Evolutionary conservation across 176 grass and related monocot genomes (phyloP), one percentile per base, ranked within the genome.

Genomic region (Musa acuminata): DNA sequence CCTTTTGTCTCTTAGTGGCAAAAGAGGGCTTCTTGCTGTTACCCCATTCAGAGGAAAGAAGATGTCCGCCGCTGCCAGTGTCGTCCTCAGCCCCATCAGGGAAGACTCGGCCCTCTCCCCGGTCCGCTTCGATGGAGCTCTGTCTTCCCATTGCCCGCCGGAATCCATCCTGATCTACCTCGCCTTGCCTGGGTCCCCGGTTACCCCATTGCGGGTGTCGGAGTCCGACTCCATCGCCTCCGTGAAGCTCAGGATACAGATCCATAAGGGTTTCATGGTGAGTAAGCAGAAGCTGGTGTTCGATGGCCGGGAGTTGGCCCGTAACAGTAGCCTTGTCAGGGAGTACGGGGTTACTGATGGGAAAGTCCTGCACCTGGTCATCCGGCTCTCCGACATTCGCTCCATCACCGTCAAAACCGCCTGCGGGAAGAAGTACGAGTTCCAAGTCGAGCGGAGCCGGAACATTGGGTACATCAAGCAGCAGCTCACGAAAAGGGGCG

Each of bases 221-320:
- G 91, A 84, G 29, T 65, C 83, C 0, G 91, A 95, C 23, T 95
- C 91, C 27, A 86, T 95, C 23, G 87, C 85, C 53, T 87, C 83
- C 0, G 91, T 95, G 23, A 95, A 95, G 87, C 83, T 90, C 69
- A 85, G 80, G 58, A 90, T 95, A 78, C 87, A 95, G 80, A 71
- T 70, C 54, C 86, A 66, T 70, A 88, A 84, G 64, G 91, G 91
- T 8, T 95, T 95, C 59, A 75, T 86, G 19, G 78, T 88, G 49
- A 86, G 79, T 7, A 95, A 90, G 54, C 91, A 88, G 80, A 80
- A 86, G 62, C 82, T 95, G 2, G 83, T 95, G 20, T 84, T 87
- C 11, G 75, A 90, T 43, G 91, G 91, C 49, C 82, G 87, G 16
- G 91, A 95, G 24, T 75, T 90, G 62, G 78, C 87, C 4, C 77